Evolutionary conservation across 192 early-diverging fungal species (phyloP), one percentile per base, ranked within the genome.

Genomic region (Coemansia sp.): DNA sequence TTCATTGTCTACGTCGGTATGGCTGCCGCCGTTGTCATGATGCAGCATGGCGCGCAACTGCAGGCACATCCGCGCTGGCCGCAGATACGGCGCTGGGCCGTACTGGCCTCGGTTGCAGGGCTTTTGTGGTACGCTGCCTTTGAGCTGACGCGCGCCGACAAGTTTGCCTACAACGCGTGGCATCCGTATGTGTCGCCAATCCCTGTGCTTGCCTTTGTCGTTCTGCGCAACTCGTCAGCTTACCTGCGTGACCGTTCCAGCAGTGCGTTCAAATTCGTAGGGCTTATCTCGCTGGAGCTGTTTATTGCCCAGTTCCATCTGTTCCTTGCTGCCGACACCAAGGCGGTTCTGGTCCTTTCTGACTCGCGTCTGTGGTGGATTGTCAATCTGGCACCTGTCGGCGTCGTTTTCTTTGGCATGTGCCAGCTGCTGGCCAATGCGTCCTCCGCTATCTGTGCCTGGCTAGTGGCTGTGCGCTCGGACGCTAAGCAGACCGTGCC

Each of bases 241-340:
- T 43, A 39, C 7, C 69, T 90, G 62, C 82, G 92, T 7, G 71
- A 79, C n/a, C 85, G 74, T 5, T 75, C 85, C 14, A 88, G 86
- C 45, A 49, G 71, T 0, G 85, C 86, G 44, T 90, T 86, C 72
- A 43, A 80, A 0, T 86, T 84, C 39, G 77, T 89, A 38, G 92
- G 90, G 5, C 78, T 77, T 32, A 87, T 86, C 63, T 90, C 87
- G 7, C 71, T 93, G 10, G 92, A 93, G 71, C 89, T 88, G 25
- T 93, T 91, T 63, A 88, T 93, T 71, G 87, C 89, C 8, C 90
- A 93, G 79, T 91, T 89, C 69, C 92, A 93, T 63, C 75, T 92
- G 62, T 93, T 89, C 85, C 70, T 93, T 48, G 92, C 87, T 1
- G 87, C 85, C 4, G 92, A 93, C 49, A 93, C 89, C 32, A 88